Base-by-base conservation (phyloP, 192 early-diverging fungal genomes). In the Coemansia sp. region DNA sequence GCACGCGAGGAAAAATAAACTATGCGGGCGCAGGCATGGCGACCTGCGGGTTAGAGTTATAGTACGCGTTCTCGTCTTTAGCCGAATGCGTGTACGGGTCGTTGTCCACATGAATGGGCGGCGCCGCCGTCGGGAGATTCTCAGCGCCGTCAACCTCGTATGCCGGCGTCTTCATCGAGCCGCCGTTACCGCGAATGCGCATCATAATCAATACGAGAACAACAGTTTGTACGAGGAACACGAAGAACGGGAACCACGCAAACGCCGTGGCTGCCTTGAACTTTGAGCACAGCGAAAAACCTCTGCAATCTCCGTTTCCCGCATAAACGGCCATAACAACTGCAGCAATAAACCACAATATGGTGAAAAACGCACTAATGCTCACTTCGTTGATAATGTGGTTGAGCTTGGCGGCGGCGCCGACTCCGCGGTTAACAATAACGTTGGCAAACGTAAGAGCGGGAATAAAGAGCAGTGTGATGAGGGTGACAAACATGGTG, bases 401-500 rank as follows among this genome's bases (percentile, higher is more conserved):
- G 72, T 71, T 80, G 23, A 67, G 51, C 4, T 41, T 47, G 21
- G 63, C 35, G 4, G 54, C 53, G 22, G 70, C 53, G 2, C 25
- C 23, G 14, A 79, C 3, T 14, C 71, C 71, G 17, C 55, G 52
- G 56, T 35, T 58, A 10, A 41, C 62, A 27, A 80, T 35, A 0
- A 65, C 6, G 52, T 25, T 58, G 62, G 67, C 72, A 53, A 70
- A 80, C 22, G 62, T 51, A 10, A 80, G 8, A 1, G 60, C 4
- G 1, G 77, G 77, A 2, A 71, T 53, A 8, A 70, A 22, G 22
- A 80, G 39, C 38, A 80, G 62, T 10, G 61, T 67, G n/a, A 62
- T 45, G 14, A 74, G 38, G 2, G 72, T 71, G 11, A 74, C 72
- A 68, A 80, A 80, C 77, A 80, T 74, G 15, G 77, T 80, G 58